phyloP scores from a whole-genome alignment of 1,284 basidiomycete species.

The Pseudozyma hubeiensis region DNA sequence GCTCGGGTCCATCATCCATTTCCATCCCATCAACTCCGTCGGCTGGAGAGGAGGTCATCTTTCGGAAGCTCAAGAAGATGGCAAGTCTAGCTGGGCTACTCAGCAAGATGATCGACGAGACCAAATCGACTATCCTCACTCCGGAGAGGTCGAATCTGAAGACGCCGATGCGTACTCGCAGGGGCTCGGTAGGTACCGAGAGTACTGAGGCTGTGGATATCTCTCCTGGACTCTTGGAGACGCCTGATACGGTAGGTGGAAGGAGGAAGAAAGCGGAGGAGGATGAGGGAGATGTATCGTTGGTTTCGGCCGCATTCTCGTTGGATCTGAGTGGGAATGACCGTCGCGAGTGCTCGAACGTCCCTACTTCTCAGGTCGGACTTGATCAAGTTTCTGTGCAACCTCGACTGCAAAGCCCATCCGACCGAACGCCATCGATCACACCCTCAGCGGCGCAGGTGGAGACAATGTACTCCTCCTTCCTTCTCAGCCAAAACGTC shows the following conservation, averaged over 20 bases:
- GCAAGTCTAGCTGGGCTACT: constrained; percentile 31
- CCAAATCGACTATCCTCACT: constrained; percentile 24
- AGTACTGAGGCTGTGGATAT: constrained; percentile 20
- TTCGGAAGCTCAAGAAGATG: constrained; percentile 40
- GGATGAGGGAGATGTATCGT: constrained; percentile 15
- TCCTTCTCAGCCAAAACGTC: constrained; percentile 36
- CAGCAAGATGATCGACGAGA: constrained; percentile 50
- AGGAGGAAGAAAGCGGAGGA: not conserved
- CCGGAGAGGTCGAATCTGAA: constrained; percentile 8
- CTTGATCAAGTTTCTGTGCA: too few species aligned
- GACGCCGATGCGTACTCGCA: constrained; percentile 12
- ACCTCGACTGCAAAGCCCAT: not conserved
- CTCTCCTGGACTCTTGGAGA: constrained; percentile 26
- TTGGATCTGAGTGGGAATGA: constrained; percentile 26
- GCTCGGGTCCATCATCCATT: too few species aligned
- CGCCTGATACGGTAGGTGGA: constrained; percentile 6
- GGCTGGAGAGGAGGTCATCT: constrained; percentile 19
- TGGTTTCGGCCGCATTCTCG: constrained; percentile 35
- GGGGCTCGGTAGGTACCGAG: not conserved
- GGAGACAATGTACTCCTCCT: constrained; percentile 40
- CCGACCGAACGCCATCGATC: constrained; percentile 5
- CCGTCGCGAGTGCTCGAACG: not conserved
- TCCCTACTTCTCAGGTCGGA: not conserved
- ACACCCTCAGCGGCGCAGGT: constrained; percentile 22
- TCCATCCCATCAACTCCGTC: not conserved